phyloP scores from a whole-genome alignment of 2,329 filamentous ascomycete genomes.

The Talaromyces albobiverticillius region DNA sequence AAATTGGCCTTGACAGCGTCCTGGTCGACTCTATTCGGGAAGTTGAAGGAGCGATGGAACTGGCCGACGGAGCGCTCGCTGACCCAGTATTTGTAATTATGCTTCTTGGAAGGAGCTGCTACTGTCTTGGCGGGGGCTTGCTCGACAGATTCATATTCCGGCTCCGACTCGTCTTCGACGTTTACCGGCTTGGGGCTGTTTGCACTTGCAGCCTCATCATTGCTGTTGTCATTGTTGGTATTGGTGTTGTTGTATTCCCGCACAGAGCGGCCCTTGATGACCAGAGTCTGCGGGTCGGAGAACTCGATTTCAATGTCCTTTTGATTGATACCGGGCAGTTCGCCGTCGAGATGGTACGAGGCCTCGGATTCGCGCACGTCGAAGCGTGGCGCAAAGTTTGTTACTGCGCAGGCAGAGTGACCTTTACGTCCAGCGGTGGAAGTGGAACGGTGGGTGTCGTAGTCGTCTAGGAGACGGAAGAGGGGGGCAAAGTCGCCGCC shows the following conservation, averaged over 20 bases:
- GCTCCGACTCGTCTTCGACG: conserved; percentile 14
- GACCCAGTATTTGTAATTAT: conserved; percentile 50
- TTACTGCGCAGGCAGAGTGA: conserved; percentile 12
- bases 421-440: conserved; percentile 20
- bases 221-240: not conserved
- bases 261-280: conserved; percentile 36
- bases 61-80: conserved; percentile 55
- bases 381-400: conserved; percentile 37
- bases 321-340: conserved; percentile 42
- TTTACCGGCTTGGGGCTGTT: conserved; percentile 5
- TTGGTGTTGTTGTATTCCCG: conserved; percentile 21
- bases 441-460: conserved; percentile 24
- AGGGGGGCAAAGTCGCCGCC: conserved; percentile 35
- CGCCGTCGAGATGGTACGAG: conserved; percentile 40
- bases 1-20: conserved; percentile 55
- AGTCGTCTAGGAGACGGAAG: conserved; percentile 38
- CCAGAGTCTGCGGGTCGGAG: conserved; percentile 38
- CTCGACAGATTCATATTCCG: conserved; percentile 24
- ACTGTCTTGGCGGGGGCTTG: conserved; percentile 23
- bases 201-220: too few relatives aligned
- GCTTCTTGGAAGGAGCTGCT: conserved; percentile 6
- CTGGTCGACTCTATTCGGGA: conserved; percentile 55
- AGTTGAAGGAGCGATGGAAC: conserved; percentile 56
- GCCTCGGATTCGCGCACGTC: conserved; percentile 41
- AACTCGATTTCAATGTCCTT: conserved; percentile 43